Base-by-base conservation (phyloP, 2,329 filamentous ascomycete genomes). In the Calycina herbarum region DNA sequence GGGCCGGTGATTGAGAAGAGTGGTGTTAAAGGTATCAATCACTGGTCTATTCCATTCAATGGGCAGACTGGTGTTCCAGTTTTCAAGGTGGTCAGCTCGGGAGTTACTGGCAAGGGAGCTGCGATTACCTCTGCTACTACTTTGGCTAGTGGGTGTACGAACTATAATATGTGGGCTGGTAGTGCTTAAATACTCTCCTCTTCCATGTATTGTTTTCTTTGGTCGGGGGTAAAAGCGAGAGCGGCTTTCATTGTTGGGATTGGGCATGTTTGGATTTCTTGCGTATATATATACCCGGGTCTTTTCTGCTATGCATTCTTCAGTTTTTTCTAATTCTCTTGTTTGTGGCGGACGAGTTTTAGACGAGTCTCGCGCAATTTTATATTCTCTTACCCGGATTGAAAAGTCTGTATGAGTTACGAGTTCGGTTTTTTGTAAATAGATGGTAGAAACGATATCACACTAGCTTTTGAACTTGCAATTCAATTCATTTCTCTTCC, bases 41-140 rank as follows among this genome's bases (percentile, higher is more conserved):
- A 72, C 59, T 73, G 70, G 68, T 71, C 69, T 60, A 59, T 69
- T 42, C 66, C 70, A 4, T 78, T 78, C 62, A 68, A 71, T 51
- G 76, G 76, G 5, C 66, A 73, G 29, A 75, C 70, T 38, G 77
- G 77, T 5, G 69, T 63, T 45, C 75, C 76, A 3, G 70, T 65
- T 3, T 74, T 78, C 13, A 68, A 62, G 17, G 69, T 77, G 3
- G 63, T 71, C 45, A 71, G 72, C 40, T 67, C 69, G 56, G 74
- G 72, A 0, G 10, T 31, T 17, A 54, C 57, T 57, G 71, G 60
- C 35, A 71, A 64, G n/a, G 72, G 70, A 20, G 58, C 66, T 0
- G 67, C 66, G 6, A 75, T 76, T 59, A 69, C 65, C 3, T 64
- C 69, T 10, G 29, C 27, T 8, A 64, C 67, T n/a, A 67, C 38